A percentile compares a stretch with the other conserved stretches of the same genome.
These are phyloP conservation scores for Sporisorium exsertum DNA, from an alignment of 1,284 basidiomycete genomes.

Conservation along the genomic window DNA sequence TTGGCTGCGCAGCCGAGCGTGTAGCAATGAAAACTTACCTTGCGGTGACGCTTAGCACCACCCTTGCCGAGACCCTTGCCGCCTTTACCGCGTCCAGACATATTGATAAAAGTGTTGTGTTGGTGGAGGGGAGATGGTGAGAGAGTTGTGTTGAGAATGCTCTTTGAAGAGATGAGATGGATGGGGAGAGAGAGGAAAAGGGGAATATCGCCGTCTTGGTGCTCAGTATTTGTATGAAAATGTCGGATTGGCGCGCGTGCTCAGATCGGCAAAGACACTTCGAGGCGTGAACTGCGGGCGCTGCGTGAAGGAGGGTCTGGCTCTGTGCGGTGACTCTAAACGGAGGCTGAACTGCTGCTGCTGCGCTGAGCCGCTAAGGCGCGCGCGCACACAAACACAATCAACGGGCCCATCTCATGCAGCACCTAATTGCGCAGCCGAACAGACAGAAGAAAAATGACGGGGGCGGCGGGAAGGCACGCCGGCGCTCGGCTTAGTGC, in stretches of 20 bases:
- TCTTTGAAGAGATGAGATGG: constrained; percentile 47
- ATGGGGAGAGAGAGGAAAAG: constrained; percentile 37
- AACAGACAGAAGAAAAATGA: constrained; percentile 2
- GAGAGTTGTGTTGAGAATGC: constrained; percentile 24
- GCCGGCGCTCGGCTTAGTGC: neutral
- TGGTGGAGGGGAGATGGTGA: constrained; percentile 23
- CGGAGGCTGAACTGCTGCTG: neutral
- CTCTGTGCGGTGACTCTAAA: neutral
- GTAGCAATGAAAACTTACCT: constrained; percentile 50
- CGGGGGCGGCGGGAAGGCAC: neutral
- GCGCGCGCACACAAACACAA: neutral
- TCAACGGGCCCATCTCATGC: constrained; percentile 8
- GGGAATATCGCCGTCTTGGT: constrained; percentile 34
- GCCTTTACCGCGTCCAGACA: constrained; percentile 68
- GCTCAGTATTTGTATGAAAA: constrained; percentile 52
- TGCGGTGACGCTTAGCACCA: constrained; percentile 70
- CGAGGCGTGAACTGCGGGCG: neutral
- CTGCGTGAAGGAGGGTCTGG: neutral
- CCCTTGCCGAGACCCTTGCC: constrained; percentile 70
- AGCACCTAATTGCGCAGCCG: constrained; percentile 18
- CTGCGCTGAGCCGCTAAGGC: neutral
- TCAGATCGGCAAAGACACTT: constrained; percentile 34
- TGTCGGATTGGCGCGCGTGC: constrained; percentile 33
- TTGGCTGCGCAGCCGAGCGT: neutral
- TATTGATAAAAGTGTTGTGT: constrained; percentile 52